These are phyloP conservation scores for Vinca minor DNA, from an alignment of 257 asterid species.

Conservation along the genomic window DNA sequence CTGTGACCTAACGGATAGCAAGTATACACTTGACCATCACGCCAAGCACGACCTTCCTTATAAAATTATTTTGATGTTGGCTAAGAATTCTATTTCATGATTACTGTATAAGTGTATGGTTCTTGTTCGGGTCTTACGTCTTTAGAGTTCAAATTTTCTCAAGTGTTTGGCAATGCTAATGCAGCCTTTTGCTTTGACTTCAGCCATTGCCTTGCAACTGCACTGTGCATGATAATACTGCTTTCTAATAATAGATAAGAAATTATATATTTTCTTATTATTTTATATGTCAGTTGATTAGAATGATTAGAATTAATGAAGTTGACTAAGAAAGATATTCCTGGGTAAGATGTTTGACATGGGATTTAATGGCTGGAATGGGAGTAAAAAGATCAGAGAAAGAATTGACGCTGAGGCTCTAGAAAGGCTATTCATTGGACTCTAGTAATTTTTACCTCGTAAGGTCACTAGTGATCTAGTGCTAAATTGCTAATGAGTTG, in stretches of 20 bases:
- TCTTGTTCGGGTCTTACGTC: too few species aligned
- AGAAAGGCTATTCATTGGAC: neutral
- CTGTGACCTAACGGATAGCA: too few species aligned
- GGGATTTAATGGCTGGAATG: neutral
- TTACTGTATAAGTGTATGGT: too few species aligned
- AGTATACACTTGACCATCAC: too few species aligned
- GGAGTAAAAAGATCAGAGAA: neutral
- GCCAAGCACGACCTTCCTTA: too few species aligned
- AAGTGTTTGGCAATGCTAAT: too few species aligned
- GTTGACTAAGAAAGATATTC: neutral
- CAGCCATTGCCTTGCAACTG: neutral
- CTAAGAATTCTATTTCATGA: too few species aligned
- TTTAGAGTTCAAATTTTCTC: too few species aligned
- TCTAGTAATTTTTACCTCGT: slow-evolving; percentile 3
- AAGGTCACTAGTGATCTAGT: slow-evolving; percentile 8
- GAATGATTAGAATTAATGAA: neutral
- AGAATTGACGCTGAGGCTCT: neutral
- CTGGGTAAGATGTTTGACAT: neutral
- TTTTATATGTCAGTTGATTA: neutral
- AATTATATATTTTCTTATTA: neutral
- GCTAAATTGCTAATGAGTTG: slow-evolving; percentile 3
- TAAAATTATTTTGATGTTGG: too few species aligned
- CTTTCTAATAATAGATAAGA: neutral
- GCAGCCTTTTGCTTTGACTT: too few species aligned
- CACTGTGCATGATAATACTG: neutral